A percentile compares a stretch with the other conserved stretches of the same genome.
Conservation (phyloP, 2,329 filamentous ascomycete species). For the Emergomyces orientalis region DNA sequence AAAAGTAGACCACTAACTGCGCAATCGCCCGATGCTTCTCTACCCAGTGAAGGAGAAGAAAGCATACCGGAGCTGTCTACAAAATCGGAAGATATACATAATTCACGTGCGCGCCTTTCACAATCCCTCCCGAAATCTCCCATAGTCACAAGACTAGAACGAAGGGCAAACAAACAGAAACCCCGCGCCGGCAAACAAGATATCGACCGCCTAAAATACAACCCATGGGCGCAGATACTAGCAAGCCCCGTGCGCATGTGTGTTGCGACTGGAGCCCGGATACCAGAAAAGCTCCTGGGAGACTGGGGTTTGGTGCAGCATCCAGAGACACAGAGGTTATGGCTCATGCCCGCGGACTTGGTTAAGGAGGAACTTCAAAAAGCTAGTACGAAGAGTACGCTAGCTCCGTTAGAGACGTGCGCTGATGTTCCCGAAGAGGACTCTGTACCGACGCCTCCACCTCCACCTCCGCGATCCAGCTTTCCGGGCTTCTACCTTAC, state of each 20-base stretch:
- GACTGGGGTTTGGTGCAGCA: conserved; percentile 30
- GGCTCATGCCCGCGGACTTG: conserved; percentile 28
- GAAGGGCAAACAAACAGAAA: conserved; percentile 18
- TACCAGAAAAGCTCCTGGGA: conserved; percentile 27
- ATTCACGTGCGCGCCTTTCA: background rate
- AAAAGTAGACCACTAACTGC: background rate
- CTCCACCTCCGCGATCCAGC: background rate
- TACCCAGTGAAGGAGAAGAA: background rate
- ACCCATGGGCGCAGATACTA: conserved; percentile 35
- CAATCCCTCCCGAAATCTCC: conserved; percentile 5
- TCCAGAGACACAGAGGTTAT: conserved; percentile 21
- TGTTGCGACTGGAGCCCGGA: conserved; percentile 23
- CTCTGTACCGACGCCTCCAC: background rate
- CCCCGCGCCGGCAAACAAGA: conserved; percentile 20
- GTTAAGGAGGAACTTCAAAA: conserved; percentile 25
- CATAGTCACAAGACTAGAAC: conserved; percentile 8
- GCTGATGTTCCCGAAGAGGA: background rate
- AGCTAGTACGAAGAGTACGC: background rate
- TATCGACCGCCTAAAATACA: conserved; percentile 24
- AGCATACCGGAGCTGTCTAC: background rate
- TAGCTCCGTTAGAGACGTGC: background rate
- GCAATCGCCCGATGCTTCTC: background rate
- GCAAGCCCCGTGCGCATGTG: conserved; percentile 32
- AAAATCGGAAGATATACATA: background rate
- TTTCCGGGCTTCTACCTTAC: conserved; percentile 7